Conservation (phyloP, 2,329 filamentous ascomycete species). For the Neoscytalidium dimidiatum region DNA sequence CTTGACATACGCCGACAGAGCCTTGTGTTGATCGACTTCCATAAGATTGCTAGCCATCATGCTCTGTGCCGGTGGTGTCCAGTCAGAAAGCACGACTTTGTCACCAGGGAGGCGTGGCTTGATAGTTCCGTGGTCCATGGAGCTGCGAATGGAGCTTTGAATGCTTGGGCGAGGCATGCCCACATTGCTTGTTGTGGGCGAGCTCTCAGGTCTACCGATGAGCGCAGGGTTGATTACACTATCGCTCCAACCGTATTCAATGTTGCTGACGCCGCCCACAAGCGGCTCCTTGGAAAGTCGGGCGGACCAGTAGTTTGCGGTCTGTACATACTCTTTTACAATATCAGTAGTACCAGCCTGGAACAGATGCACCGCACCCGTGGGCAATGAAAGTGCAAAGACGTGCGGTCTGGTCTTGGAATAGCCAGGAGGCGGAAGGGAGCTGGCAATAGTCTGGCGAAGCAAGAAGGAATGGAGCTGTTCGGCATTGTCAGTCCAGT, state of each 20-base stretch:
- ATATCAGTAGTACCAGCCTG: slow-evolving; percentile 95
- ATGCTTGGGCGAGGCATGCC: slow-evolving; percentile 59
- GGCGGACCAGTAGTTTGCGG: slow-evolving; percentile 97
- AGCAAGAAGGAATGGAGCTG: slow-evolving; percentile 84
- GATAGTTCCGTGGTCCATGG: slow-evolving; percentile 57
- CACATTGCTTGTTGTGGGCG: slow-evolving; percentile 26
- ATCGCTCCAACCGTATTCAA: slow-evolving; percentile 97
- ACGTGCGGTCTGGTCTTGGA: slow-evolving; percentile 88
- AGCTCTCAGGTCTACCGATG: slow-evolving; percentile 44
- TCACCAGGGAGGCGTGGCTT: slow-evolving; percentile 78
- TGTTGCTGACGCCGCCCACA: slow-evolving; percentile 89
- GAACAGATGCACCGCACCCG: slow-evolving; percentile 95
- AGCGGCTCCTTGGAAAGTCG: slow-evolving; percentile 91
- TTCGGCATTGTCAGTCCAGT: slow-evolving; percentile 97
- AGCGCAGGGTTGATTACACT: slow-evolving; percentile 64
- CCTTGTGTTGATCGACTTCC: slow-evolving; percentile 79
- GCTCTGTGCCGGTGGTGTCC: slow-evolving; percentile 85
- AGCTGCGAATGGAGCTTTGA: slow-evolving; percentile 63
- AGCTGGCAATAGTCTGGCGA: slow-evolving; percentile 87
- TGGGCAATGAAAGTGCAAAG: slow-evolving; percentile 89
- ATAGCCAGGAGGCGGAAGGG: slow-evolving; percentile 87
- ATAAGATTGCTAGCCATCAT: slow-evolving; percentile 79
- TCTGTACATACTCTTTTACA: slow-evolving; percentile 88
- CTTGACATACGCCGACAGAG: slow-evolving; percentile 76
- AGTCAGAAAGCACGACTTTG: slow-evolving; percentile 79